Percentiles rank a stretch among this genome's conserved stretches.
Conservation (phyloP, 768 basidiomycete species). For the Lactifluus volemus region DNA sequence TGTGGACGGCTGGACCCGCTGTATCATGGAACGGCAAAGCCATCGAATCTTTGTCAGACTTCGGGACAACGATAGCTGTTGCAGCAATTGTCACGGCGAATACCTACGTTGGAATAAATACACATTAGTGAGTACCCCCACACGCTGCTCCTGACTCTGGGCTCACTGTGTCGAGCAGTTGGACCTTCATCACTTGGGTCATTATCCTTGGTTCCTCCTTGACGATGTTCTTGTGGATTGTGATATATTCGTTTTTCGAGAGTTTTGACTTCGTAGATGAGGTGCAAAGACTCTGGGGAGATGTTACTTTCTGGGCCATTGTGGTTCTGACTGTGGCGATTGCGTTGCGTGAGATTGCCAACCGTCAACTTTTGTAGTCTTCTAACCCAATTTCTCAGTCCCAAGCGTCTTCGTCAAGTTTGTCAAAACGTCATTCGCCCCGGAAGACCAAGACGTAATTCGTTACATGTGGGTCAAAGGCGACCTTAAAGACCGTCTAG, state of each 20-base stretch:
- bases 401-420: slow-evolving; percentile 80
- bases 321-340: slow-evolving; percentile 60
- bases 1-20: slow-evolving; percentile 56
- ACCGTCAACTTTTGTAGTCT: neutral
- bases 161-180: slow-evolving; percentile 34
- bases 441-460: slow-evolving; percentile 83
- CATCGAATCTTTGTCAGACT: slow-evolving; percentile 75
- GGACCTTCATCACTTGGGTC: slow-evolving; percentile 81
- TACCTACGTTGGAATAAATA: slow-evolving; percentile 83
- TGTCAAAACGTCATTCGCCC: slow-evolving; percentile 57
- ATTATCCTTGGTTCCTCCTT: slow-evolving; percentile 70
- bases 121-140: slow-evolving; percentile 62
- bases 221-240: slow-evolving; percentile 83
- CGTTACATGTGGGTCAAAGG: slow-evolving; percentile 88
- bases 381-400: slow-evolving; percentile 34
- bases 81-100: slow-evolving; percentile 86
- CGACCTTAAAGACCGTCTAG: slow-evolving; percentile 73
- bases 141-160: neutral
- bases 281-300: slow-evolving; percentile 63
- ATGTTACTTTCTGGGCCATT: slow-evolving; percentile 77
- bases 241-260: slow-evolving; percentile 75
- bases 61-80: slow-evolving; percentile 87
- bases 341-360: slow-evolving; percentile 54
- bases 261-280: slow-evolving; percentile 67
- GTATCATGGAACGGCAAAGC: slow-evolving; percentile 71